Evolutionary conservation across 768 basidiomycete genomes (phyloP).

Genomic region (Pisolithus albus): DNA sequence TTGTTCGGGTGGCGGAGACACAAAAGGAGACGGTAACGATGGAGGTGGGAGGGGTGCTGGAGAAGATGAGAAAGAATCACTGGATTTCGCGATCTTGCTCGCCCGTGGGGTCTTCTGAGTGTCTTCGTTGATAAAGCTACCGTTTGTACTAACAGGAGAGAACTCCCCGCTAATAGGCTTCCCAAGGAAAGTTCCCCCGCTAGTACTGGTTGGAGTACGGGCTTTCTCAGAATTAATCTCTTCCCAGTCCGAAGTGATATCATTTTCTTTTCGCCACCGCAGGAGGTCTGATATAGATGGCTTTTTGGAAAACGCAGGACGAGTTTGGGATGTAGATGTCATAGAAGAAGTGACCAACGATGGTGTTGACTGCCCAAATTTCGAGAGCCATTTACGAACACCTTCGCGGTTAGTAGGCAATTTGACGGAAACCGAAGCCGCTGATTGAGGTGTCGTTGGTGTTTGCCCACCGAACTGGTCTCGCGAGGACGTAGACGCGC

Average conservation of each 20-base stretch:
- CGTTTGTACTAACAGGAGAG: slow-evolving; percentile 23
- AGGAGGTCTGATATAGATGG: slow-evolving; percentile 64
- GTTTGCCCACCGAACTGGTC: slow-evolving; percentile 41
- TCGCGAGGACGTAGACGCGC: slow-evolving; percentile 42
- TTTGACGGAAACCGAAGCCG: slow-evolving; percentile 31
- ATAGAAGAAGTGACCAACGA: slow-evolving; percentile 32
- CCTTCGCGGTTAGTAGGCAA: slow-evolving; percentile 72
- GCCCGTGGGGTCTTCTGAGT: slow-evolving; percentile 29
- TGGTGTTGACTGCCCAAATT: slow-evolving; percentile 42
- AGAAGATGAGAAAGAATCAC: slow-evolving; percentile 15
- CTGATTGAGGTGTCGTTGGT: slow-evolving; percentile 27
- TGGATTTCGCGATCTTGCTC: slow-evolving; percentile 27
- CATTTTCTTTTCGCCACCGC: slow-evolving; percentile 47
- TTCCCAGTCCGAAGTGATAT: slow-evolving; percentile 59
- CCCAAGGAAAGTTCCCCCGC: slow-evolving; percentile 28
- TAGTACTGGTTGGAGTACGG: slow-evolving; percentile 44
- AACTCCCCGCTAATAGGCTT: slow-evolving; percentile 22
- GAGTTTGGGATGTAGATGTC: slow-evolving; percentile 29
- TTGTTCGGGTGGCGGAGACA: slow-evolving; percentile 47
- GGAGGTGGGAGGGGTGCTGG: slow-evolving; percentile 16
- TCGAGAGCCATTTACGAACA: slow-evolving; percentile 73
- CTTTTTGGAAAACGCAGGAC: slow-evolving; percentile 46
- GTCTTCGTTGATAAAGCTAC: slow-evolving; percentile 24
- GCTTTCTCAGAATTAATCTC: slow-evolving; percentile 44
- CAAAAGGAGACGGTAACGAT: slow-evolving; percentile 33